Base-by-base conservation (phyloP, 352 stramenopile species). In the Phytopythium boreale region DNA sequence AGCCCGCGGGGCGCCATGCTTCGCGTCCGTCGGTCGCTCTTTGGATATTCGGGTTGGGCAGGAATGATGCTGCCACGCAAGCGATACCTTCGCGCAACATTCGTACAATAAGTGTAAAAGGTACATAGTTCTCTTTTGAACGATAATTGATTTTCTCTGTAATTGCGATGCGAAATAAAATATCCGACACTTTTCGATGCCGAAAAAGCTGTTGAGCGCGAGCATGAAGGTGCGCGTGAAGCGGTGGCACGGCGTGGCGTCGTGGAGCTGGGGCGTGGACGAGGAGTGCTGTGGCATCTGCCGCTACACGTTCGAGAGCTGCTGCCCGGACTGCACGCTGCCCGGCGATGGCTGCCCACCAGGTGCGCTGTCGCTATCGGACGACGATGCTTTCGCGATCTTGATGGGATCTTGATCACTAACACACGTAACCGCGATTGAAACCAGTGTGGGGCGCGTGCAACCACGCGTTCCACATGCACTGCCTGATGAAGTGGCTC, bases 401-500 rank as follows among this genome's bases (percentile, higher is more conserved):
- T 46, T 52, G 43, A 46, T 56, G 58, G 27, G 8, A 19, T 47
- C 24, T 36, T 26, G 49, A 19, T 24, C 14, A 15, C 15, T 36
- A 51, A 14, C 36, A 9, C 19, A 6, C 2, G 29, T 24, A 11
- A 5, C 3, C 29, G 7, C 29, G 29, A 11, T 14, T 34, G 29
- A 2, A n/a, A 51, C n/a, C 58, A 56, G 90, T 97, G 7, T 97
- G 89, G 89, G 90, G 90, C 36, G 72, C 77, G 15, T 97, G 90
- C 72, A 96, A 95, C 62, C 90, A 97, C 69, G 89, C 89, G 56
- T 96, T 97, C 64, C 91, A 97, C 74, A 97, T 97, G 86, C 90
- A 97, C 69, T 97, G 91, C 79, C 77, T 97, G n/a, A 81, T 96
- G 68, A 97, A 97, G 70, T 97, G 90, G 88, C 82, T 97, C 60